phyloP scores from a whole-genome alignment of 805 yeast genomes.

The Suhomyces canberraensis region DNA sequence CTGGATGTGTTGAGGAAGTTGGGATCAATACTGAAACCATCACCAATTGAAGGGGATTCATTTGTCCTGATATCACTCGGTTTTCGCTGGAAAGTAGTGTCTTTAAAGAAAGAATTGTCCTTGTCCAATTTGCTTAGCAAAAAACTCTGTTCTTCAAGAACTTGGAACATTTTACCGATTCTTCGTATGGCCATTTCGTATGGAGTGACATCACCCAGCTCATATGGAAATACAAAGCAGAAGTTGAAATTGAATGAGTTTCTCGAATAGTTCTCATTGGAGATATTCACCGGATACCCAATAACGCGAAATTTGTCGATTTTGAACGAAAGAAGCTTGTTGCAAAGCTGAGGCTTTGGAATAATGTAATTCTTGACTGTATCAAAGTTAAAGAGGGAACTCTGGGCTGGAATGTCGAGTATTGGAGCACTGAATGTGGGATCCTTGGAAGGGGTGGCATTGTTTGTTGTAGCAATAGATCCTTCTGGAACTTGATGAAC shows the following conservation, averaged over 20 bases:
- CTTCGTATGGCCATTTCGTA: constrained; percentile 83
- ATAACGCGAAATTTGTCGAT: constrained; percentile 67
- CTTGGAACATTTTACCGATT: constrained; percentile 83
- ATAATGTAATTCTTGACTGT: constrained; percentile 85
- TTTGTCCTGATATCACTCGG: background rate
- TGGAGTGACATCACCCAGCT: constrained; percentile 68
- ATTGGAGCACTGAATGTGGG: background rate
- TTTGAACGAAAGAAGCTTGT: constrained; percentile 71
- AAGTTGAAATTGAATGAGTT: constrained; percentile 92
- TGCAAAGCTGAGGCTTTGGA: constrained; percentile 90
- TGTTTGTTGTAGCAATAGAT: constrained; percentile 41
- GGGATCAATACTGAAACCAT: constrained; percentile 2
- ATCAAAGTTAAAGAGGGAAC: constrained; percentile 66
- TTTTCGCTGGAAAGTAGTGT: constrained; percentile 4
- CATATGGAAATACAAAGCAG: constrained; percentile 84
- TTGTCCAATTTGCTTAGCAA: constrained; percentile 55
- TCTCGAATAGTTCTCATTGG: constrained; percentile 73
- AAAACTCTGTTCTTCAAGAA: constrained; percentile 84
- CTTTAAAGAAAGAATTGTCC: constrained; percentile 40
- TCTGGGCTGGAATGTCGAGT: background rate
- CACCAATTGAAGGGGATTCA: background rate
- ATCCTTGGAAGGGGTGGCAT: background rate
- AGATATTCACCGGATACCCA: constrained; percentile 86
- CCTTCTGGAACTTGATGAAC: constrained; percentile 87
- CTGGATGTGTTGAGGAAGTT: background rate